Base-by-base conservation (phyloP, 768 basidiomycete species). In the Hygrocybe punicea region DNA sequence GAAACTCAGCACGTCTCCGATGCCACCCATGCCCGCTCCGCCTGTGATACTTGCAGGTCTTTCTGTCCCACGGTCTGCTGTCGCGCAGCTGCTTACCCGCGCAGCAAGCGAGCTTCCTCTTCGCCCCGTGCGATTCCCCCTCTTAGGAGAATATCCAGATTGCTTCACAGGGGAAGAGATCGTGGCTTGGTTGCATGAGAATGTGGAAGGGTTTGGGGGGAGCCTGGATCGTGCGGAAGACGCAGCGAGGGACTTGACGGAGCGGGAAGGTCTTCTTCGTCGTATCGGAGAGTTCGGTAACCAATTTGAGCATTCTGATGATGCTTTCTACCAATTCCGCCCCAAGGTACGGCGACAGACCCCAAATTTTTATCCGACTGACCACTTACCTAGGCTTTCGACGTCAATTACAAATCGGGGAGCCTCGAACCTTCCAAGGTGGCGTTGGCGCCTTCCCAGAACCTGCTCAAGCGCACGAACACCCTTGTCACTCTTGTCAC, bases 121-220 rank as follows among this genome's bases (percentile, higher is more conserved):
- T 29, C 81, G 85, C 34, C 73, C 87, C 6, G 78, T 93, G 29
- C 84, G 86, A 36, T 84, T 93, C 73, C 86, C 92, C 1, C 73
- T 93, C 13, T 66, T 93, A 10, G 91, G 91, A 46, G 90, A 93
- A 74, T 93, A 93, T 60, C 78, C 85, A 25, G 87, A 91, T 56
- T 87, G 88, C 57, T 95, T 96, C 71, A 85, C 84, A 14, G 94
- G 94, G 25, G 92, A 93, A 40, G 93, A 96, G 61, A 87, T 97
- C 60, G 89, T 87, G 8, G 78, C 81, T 4, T 97, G 93, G 93
- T 71, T 97, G 55, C 84, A 84, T 56, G 82, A 80, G 56, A 86
- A 89, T 60, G 85, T 95, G 2, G 82, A 84, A 58, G 90, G 82
- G 7, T 87, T 96, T 59, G 86, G 81, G 16, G 89, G 87, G 17